Base-by-base conservation (phyloP, 2,329 filamentous ascomycete species). In the Macrophomina phaseolina region DNA sequence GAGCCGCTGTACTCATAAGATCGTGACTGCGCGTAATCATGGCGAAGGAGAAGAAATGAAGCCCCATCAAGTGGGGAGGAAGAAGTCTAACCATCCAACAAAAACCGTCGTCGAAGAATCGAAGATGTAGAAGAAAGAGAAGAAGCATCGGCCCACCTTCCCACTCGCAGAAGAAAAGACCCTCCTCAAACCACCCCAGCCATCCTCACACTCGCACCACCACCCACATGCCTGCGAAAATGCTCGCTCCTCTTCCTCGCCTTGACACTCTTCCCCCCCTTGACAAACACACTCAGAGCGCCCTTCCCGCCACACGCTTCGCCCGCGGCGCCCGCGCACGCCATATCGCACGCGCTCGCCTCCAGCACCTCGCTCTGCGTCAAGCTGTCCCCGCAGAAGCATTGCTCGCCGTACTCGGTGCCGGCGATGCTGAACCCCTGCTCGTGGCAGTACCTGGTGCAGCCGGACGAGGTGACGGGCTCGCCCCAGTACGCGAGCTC, bases 361-460 rank as follows among this genome's bases (percentile, higher is more conserved):
- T 66, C 49, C 9, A 68, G 62, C 18, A 28, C 45, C 5, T 51
- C 36, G 42, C 65, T 65, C 58, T 66, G 67, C 42, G 61, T 45
- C 67, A 73, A 46, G 28, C 58, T 40, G 53, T 70, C 64, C 53
- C 70, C 67, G 51, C 69, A 69, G 67, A 71, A 68, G 65, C 71
- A 70, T 61, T 68, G 67, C 42, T 53, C 45, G 18, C 64, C 64
- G 46, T 76, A 73, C 68, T 78, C 73, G 30, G 73, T 72, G 1
- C 76, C 76, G 11, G 76, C 71, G 58, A 74, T 72, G 38, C 69
- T 70, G 69, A 76, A 78, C 7, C 75, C 76, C 36, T 74, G 73
- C 66, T 68, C 67, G 18, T 69, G 69, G 56, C 76, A 78, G 68
- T 73, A 73, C 14, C 71, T 70, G 55, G 75, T 71, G 65, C 76